These are phyloP conservation scores for Trichophaea hybrida DNA, from an alignment of 2,329 filamentous ascomycete species.

Conservation along the genomic window DNA sequence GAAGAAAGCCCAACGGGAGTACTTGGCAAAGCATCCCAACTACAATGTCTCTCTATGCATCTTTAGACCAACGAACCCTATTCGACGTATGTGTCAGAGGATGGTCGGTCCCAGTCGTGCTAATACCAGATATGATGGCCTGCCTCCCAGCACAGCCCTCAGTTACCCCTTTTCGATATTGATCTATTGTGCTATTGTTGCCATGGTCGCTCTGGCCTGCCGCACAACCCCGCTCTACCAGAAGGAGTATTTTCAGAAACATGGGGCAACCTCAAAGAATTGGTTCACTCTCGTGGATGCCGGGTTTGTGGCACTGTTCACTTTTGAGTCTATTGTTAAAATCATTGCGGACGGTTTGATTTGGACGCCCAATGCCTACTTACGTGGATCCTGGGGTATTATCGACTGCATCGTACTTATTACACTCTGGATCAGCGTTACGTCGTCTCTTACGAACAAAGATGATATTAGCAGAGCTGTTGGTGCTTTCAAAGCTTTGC, in stretches of 20 bases:
- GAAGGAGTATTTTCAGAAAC: constrained; percentile 59
- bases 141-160: constrained; percentile 71
- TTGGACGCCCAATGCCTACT: constrained; percentile 94
- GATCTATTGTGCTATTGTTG: constrained; percentile 83
- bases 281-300: constrained; percentile 96
- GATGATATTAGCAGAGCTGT: constrained; percentile 78
- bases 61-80: constrained; percentile 61
- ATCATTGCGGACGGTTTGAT: constrained; percentile 89
- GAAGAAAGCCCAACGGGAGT: constrained; percentile 80
- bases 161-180: constrained; percentile 93
- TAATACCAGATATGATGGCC: constrained; percentile 70
- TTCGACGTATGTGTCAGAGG: constrained; percentile 71
- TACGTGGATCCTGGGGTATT: constrained; percentile 89
- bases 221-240: constrained; percentile 91
- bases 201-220: constrained; percentile 94
- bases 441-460: constrained; percentile 65
- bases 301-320: constrained; percentile 77
- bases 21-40: constrained; percentile 67
- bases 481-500: constrained; percentile 90
- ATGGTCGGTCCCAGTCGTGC: constrained; percentile 87
- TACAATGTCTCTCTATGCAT: constrained; percentile 90
- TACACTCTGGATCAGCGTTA: constrained; percentile 89
- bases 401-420: constrained; percentile 85
- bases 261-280: constrained; percentile 49
- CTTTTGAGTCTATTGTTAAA: constrained; percentile 75